Conservation (phyloP, 352 stramenopile species). For the Phytophthora citrophthora region DNA sequence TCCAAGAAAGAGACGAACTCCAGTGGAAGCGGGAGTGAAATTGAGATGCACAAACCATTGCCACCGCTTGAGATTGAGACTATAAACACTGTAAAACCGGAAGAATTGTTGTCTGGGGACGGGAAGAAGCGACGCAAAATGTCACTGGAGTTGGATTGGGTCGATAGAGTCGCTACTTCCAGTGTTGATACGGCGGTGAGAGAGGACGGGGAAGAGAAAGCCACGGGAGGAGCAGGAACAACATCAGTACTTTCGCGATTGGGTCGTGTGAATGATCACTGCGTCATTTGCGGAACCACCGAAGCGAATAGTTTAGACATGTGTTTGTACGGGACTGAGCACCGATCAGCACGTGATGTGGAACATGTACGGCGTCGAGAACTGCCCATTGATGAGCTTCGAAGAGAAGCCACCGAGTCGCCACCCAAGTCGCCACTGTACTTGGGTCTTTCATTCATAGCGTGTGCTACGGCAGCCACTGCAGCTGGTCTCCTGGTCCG, state of each 20-base stretch:
- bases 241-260: constrained; percentile 7
- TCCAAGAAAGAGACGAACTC: neutral
- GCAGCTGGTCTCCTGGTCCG: constrained; percentile 49
- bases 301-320: constrained; percentile 27
- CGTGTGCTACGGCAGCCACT: constrained; percentile 54
- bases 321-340: constrained; percentile 15
- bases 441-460: constrained; percentile 59
- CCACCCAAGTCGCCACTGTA: constrained; percentile 42
- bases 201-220: neutral
- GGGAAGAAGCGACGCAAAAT: constrained; percentile 24
- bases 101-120: neutral
- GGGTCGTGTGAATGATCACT: constrained; percentile 23
- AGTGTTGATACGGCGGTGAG: neutral
- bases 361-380: constrained; percentile 1
- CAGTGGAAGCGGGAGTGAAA: constrained; percentile 19
- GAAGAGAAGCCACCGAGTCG: constrained; percentile 13
- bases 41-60: constrained; percentile 6
- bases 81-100: constrained; percentile 5
- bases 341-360: constrained; percentile 12
- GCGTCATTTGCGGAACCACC: constrained; percentile 16
- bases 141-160: constrained; percentile 33
- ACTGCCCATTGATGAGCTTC: constrained; percentile 29
- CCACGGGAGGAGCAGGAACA: neutral
- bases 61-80: constrained; percentile 21
- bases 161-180: constrained; percentile 16